Conservation (phyloP, 2,329 filamentous ascomycete species). For the Clathrospora elynae region DNA sequence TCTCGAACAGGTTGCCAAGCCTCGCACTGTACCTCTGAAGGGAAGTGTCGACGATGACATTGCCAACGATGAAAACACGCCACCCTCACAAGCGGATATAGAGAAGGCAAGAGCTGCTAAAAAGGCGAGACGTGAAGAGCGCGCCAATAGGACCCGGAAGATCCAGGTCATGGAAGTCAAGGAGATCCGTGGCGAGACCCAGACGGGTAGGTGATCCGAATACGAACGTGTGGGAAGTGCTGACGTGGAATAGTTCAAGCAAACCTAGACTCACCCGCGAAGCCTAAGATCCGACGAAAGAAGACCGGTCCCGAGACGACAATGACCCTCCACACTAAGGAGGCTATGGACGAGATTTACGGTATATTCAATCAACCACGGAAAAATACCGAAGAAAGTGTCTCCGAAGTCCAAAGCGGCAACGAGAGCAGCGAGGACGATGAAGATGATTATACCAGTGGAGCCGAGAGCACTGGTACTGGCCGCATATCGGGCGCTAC, state of each 20-base stretch:
- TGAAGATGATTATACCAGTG: constrained; percentile 73
- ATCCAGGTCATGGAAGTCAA: constrained; percentile 75
- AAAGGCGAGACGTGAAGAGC: constrained; percentile 55
- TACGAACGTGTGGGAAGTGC: neutral
- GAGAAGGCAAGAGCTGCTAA: constrained; percentile 62
- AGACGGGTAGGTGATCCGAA: constrained; percentile 71
- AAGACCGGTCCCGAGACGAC: constrained; percentile 81
- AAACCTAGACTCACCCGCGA: constrained; percentile 87
- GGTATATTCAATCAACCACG: constrained; percentile 93
- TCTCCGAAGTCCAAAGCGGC: constrained; percentile 65
- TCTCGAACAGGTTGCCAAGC: constrained; percentile 23
- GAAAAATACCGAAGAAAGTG: constrained; percentile 54
- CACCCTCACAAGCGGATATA: constrained; percentile 54
- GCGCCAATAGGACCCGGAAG: constrained; percentile 57
- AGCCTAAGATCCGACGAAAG: constrained; percentile 72
- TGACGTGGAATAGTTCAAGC: constrained; percentile 72
- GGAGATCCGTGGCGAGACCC: constrained; percentile 76
- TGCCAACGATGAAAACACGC: constrained; percentile 55
- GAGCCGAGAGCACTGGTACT: constrained; percentile 80
- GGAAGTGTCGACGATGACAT: constrained; percentile 41
- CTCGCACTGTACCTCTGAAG: constrained; percentile 41
- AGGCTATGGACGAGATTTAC: constrained; percentile 96
- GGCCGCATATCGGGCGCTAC: constrained; percentile 68
- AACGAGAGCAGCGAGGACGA: constrained; percentile 71
- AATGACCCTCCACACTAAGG: constrained; percentile 95